Base-by-base conservation (phyloP, 495 filamentous ascomycete genomes). In the Lentithecium fluviatile region DNA sequence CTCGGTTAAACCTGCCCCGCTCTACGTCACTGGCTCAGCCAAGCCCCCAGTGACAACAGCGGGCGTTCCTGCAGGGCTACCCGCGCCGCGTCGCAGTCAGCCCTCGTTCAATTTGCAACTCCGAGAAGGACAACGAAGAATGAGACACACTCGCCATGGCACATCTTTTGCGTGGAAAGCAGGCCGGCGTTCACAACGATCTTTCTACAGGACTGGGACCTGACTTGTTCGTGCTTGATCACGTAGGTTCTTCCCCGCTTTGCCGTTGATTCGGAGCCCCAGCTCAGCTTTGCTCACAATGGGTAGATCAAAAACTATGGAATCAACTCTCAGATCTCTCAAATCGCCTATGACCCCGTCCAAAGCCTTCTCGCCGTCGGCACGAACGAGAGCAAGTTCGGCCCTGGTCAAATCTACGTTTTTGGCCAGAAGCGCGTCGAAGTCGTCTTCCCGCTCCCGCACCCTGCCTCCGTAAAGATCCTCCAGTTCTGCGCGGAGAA, bases 281-380 rank as follows among this genome's bases (percentile, higher is more conserved):
- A 49, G 17, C 17, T 15, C 36, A 15, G 36, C 36, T n/a, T 45
- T 8, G 12, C 47, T 45, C 34, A 24, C 45, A n/a, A 52, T 13
- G 12, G 13, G 24, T 52, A 89, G 86, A 84, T 91, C 60, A 80
- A 81, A 40, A 85, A 89, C 68, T 95, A 87, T 70, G 94, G 94
- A 52, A 82, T 97, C 65, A 91, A 90, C 70, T 95, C 90, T 6
- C 89, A 93, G 70, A 84, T 94, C 58, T 86, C 69, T 25, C 72
- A 69, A 67, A 85, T 97, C 43, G 86, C 92, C 63, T 97, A 95
- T 78, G 91, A 97, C 61, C 93, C 94, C 5, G 79, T 95, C 21
- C 94, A 97, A 71, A 96, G 91, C 19, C 85, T 98, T 26, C 79
- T 98, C 29, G 94, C 91, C n/a, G 82, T 97, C 46, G 94, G 91